Evolutionary conservation across 2,329 filamentous ascomycete genomes (phyloP), one percentile per base, ranked within the genome.

Genomic region (Ampelomyces quisqualis): DNA sequence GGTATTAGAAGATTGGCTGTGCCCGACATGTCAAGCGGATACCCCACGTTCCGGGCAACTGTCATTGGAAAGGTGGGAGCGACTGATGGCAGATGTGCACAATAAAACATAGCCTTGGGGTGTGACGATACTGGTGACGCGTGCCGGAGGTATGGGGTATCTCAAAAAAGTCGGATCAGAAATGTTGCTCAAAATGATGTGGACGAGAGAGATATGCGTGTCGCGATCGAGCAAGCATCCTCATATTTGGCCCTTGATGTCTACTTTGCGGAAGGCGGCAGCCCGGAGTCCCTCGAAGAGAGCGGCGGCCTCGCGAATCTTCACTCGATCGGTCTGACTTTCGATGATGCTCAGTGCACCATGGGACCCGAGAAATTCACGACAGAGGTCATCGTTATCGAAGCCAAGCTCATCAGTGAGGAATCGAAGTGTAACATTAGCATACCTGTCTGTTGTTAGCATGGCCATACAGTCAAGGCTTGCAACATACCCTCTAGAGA

Each of bases 201-300:
- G n/a, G n/a, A n/a, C n/a, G 23, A 38, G 15, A 38, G 41, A 31
- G 37, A 34, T 32, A 31, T 47, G 42, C 4, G 30, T 23, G 34
- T 43, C 38, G 49, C 39, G 31, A 28, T 24, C 40, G 34, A 43
- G 34, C 22, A 22, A 13, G 18, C 15, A 82, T 33, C 38, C 43
- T 85, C 75, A 93, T 65, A 96, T 95, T 73, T 97, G 91, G 63
- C 91, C 90, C 75, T 97, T 96, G 76, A 97, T 94, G 73, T 97
- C 90, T 76, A 97, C 86, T 65, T 84, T 85, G 63, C 82, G 80
- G 71, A 95, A 94, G 34, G 91, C 91, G 49, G 78, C 77, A 26
- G 76, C 70, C 66, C 84, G 86, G 44, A 87, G 81, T 38, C 73
- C 67, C 65, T 96, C 89, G 69, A 97, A 95, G 14, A 85, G 71